phyloP scores from a whole-genome alignment of 1,139 yeast genomes.

The Kodamaea suecica region DNA sequence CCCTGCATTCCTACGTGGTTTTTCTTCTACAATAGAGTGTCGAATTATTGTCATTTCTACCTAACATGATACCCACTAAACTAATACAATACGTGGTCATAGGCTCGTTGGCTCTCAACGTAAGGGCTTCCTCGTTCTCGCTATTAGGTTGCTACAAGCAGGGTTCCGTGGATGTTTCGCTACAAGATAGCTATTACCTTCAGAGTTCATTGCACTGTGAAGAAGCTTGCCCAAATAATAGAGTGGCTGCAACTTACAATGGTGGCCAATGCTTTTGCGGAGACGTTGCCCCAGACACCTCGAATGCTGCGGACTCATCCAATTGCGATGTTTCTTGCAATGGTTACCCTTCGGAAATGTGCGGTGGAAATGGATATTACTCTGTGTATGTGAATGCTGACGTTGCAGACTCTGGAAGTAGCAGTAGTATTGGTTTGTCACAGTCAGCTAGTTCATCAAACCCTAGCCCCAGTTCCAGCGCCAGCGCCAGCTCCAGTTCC shows the following conservation, averaged over 20 bases:
- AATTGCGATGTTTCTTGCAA: constrained; percentile 51
- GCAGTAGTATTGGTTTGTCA: constrained; percentile 14
- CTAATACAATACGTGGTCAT: constrained; percentile 6
- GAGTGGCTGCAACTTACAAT: constrained; percentile 51
- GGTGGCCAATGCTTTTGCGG: constrained; percentile 68
- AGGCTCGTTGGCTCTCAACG: constrained; percentile 5
- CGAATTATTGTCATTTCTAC: no score
- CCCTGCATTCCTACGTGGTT: no score
- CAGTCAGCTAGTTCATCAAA: not conserved
- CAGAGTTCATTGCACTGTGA: constrained; percentile 56
- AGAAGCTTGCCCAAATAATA: constrained; percentile 39
- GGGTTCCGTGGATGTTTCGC: constrained; percentile 21
- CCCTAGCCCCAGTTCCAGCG: constrained; percentile 14
- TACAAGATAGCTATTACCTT: constrained; percentile 35
- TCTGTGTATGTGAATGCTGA: constrained; percentile 46
- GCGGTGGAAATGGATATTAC: constrained; percentile 60
- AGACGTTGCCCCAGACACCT: constrained; percentile 33
- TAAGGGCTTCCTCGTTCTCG: constrained; percentile 21
- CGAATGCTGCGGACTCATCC: constrained; percentile 27
- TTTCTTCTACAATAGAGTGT: no score
- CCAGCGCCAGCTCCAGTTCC: constrained; percentile 9
- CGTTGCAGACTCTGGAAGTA: constrained; percentile 18
- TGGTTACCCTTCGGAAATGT: constrained; percentile 55
- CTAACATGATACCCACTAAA: constrained; percentile 1
- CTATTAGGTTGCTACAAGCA: constrained; percentile 35